Conservation (phyloP, 2,329 filamentous ascomycete species). For the Pyrenophora tritici-repentis region DNA sequence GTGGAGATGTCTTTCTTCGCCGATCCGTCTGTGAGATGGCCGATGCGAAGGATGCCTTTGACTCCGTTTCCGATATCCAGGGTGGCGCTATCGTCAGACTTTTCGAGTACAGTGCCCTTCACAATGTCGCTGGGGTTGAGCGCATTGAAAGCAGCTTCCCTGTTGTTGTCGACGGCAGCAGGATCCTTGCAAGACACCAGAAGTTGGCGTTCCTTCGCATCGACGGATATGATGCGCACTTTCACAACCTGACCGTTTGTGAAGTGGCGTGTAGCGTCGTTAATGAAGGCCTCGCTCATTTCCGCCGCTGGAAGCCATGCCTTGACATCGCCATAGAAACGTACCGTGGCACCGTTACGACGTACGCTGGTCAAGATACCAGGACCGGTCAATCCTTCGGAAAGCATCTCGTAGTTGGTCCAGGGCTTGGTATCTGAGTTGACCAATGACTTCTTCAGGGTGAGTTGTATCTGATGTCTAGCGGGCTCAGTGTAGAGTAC, state of each 20-base stretch:
- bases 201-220: constrained; percentile 71
- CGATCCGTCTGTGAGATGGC: constrained; percentile 85
- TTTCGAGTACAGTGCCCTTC: constrained; percentile 67
- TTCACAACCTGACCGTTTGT: constrained; percentile 87
- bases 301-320: constrained; percentile 92
- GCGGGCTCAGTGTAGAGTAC: constrained; percentile 79
- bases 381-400: constrained; percentile 75
- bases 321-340: constrained; percentile 83
- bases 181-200: constrained; percentile 94
- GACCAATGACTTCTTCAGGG: constrained; percentile 90
- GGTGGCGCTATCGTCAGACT: constrained; percentile 53
- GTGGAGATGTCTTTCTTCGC: constrained; percentile 75
- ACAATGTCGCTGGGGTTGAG: constrained; percentile 76
- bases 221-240: constrained; percentile 82
- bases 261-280: constrained; percentile 88
- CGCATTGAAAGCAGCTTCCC: constrained; percentile 71
- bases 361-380: constrained; percentile 87
- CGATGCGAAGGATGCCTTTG: constrained; percentile 75
- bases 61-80: constrained; percentile 78
- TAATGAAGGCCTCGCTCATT: constrained; percentile 97
- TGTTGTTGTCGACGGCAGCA: constrained; percentile 75
- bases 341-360: constrained; percentile 79
- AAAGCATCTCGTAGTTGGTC: constrained; percentile 74
- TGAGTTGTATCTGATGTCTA: constrained; percentile 81
- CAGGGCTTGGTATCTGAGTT: constrained; percentile 85